These are phyloP conservation scores for Zoysia pacifica DNA, from an alignment of 176 grass and related monocot genomes.

Conservation along the genomic window DNA sequence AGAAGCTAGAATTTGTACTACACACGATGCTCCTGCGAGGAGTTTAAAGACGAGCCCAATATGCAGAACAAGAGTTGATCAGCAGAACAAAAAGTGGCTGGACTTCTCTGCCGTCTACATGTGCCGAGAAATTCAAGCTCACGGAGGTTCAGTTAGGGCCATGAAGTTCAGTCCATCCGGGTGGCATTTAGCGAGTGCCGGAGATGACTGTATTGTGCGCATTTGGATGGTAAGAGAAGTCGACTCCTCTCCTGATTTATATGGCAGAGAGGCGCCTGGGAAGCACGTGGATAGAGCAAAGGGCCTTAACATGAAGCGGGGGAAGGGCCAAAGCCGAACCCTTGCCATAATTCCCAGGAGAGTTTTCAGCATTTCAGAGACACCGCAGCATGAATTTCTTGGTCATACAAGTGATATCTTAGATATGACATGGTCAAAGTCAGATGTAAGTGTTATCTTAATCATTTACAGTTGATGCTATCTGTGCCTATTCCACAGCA, in stretches of 20 bases:
- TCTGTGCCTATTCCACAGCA: neutral
- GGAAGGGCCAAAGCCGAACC: constrained; percentile 20
- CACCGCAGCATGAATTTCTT: constrained; percentile 60
- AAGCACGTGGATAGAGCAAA: constrained; percentile 44
- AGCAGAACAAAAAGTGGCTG: constrained; percentile 61
- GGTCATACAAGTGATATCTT: constrained; percentile 70
- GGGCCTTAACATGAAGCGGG: constrained; percentile 20
- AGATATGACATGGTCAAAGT: constrained; percentile 78
- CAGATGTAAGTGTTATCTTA: constrained; percentile 58
- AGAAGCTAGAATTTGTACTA: constrained; percentile 34
- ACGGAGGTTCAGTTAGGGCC: constrained; percentile 60
- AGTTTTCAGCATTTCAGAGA: constrained; percentile 63
- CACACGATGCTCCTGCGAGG: constrained; percentile 13
- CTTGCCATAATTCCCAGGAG: constrained; percentile 63
- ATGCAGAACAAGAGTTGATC: constrained; percentile 45
- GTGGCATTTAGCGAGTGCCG: constrained; percentile 63
- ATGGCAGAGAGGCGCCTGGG: constrained; percentile 26
- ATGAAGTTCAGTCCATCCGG: constrained; percentile 72
- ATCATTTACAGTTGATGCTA: neutral
- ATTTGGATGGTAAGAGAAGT: constrained; percentile 70
- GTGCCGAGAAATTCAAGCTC: constrained; percentile 79
- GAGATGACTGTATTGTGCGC: constrained; percentile 60
- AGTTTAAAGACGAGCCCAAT: constrained; percentile 26
- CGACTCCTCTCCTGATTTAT: constrained; percentile 47
- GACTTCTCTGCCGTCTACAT: constrained; percentile 72